A percentile compares a stretch with the other conserved stretches of the same genome.
Conservation (phyloP, 2,329 filamentous ascomycete genomes). For the Thermoascus crustaceus region DNA sequence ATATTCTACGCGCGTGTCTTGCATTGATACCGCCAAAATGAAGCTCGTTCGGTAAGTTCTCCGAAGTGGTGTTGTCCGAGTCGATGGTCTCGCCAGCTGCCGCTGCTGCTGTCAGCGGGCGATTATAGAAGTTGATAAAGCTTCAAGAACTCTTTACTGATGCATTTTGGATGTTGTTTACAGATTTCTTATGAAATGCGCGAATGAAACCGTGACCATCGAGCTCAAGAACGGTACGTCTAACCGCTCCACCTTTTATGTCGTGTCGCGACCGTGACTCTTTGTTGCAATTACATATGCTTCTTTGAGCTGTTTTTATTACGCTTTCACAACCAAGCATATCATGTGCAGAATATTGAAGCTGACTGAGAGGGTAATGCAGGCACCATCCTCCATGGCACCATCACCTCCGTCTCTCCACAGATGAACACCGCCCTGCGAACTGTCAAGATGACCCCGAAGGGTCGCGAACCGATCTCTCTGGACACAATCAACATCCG, state of each 20-base stretch:
- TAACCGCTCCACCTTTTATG: constrained; percentile 3
- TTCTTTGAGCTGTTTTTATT: no score
- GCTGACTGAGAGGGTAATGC: constrained; percentile 4
- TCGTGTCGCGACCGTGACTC: background rate
- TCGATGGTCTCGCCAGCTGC: background rate
- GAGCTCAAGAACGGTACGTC: constrained; percentile 90
- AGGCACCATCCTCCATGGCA: constrained; percentile 95
- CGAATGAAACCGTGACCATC: constrained; percentile 96
- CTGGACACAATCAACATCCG: constrained; percentile 96
- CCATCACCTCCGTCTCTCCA: constrained; percentile 90
- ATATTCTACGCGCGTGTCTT: constrained; percentile 1
- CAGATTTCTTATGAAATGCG: constrained; percentile 99
- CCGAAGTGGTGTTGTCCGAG: background rate
- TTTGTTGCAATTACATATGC: no score
- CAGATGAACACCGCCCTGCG: constrained; percentile 98
- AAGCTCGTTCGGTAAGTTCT: constrained; percentile 88
- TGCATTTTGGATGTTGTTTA: constrained; percentile 11
- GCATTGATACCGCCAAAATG: constrained; percentile 53
- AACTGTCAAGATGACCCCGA: constrained; percentile 92
- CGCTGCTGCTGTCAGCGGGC: no score
- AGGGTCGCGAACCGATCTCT: constrained; percentile 75
- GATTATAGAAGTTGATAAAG: constrained; percentile 1
- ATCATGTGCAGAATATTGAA: background rate
- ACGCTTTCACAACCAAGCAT: no score
- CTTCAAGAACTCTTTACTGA: constrained; percentile 4